phyloP scores from a whole-genome alignment of 257 asterid species.

The Solanum pimpinellifolium region DNA sequence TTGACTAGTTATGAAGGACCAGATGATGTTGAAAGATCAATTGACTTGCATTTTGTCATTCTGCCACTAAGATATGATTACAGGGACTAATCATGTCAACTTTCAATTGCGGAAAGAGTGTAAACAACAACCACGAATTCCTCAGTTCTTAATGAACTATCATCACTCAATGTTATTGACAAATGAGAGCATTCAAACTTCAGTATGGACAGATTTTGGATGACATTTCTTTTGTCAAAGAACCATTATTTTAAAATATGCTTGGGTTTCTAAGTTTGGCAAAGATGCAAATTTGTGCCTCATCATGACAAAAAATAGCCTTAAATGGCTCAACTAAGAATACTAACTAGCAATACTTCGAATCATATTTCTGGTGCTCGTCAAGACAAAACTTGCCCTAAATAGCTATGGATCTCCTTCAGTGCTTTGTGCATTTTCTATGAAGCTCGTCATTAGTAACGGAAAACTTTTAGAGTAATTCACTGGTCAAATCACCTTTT shows the following conservation, averaged over 20 bases:
- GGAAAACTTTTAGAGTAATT: not conserved
- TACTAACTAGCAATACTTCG: not conserved
- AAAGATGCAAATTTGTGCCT: not conserved
- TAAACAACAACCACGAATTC: not conserved
- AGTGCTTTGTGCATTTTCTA: not conserved
- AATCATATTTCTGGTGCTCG: not conserved
- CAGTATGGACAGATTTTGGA: not conserved
- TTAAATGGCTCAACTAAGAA: not conserved
- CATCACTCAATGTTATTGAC: not conserved
- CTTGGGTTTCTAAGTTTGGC: not conserved
- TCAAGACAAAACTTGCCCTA: not conserved
- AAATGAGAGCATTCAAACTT: not conserved
- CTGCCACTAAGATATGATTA: not conserved
- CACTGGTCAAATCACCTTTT: not conserved
- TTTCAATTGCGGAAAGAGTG: not conserved
- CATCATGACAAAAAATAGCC: not conserved
- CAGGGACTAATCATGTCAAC: not conserved
- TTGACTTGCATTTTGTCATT: not conserved
- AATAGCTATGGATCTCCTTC: not conserved
- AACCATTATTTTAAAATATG: not conserved
- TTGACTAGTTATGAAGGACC: not conserved
- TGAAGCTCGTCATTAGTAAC: not conserved
- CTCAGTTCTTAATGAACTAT: not conserved
- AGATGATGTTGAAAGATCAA: not conserved
- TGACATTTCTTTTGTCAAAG: not conserved